Base-by-base conservation (phyloP, 164 flowering plant species). In the Annona cherimola region DNA sequence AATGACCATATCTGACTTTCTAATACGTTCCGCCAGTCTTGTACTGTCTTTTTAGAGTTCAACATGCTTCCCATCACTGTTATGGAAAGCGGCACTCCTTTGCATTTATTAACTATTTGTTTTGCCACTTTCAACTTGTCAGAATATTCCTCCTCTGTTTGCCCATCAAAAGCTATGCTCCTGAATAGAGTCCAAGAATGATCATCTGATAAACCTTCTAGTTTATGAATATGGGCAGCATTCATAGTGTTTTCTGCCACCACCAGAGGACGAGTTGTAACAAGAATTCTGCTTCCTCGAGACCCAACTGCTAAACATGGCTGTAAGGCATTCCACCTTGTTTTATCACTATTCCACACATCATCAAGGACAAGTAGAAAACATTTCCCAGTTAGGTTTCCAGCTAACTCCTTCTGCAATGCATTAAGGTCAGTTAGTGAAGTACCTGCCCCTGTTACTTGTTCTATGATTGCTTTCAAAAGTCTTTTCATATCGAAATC, bases 281-380 rank as follows among this genome's bases (percentile, higher is more conserved):
- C 72, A 43, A 74, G 35, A n/a, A 74, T 62, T 50, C 26, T 74
- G 35, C 76, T 69, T 46, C 72, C 71, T 9, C 40, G 40, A 5
- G 3, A 45, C 0, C 76, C 64, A 59, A 42, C 45, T 44, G 14
- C 4, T 3, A 73, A 20, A 5, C 45, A 60, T 19, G 6, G 45
- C 43, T 4, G 14, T 19, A 70, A 59, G 6, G 2, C 39, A 45
- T 42, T 39, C 46, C 72, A 60, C 72, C 61, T 59, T 16, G 18
- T 45, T 41, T 19, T 18, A 26, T 63, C 60, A 3, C 63, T 45
- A 44, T 35, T 46, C 67, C 74, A 71, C 3, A 63, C 67, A 71
- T 63, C 74, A 71, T 71, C 74, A 12, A 71, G 26, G 50, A 71
- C 68, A 6, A 71, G 42, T 1, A 63, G 35, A 39, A 63, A 19